Base-by-base conservation (phyloP, 1,284 basidiomycete genomes). In the Lentinula novae-zelandiae region DNA sequence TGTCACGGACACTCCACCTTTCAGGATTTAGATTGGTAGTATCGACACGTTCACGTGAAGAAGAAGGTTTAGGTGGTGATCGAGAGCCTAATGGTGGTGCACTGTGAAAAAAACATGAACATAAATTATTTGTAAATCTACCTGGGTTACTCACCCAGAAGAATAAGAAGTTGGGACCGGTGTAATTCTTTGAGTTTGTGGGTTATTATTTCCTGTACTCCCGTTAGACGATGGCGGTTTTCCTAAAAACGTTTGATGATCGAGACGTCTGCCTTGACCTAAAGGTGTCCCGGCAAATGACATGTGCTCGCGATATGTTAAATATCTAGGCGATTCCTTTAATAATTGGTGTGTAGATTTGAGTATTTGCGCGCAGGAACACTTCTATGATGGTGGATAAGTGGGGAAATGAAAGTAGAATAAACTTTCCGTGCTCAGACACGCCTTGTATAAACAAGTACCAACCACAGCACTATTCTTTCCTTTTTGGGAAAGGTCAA, bases 261-360 rank as follows among this genome's bases (percentile, higher is more conserved):
- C 89, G 71, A 90, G 83, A 78, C 89, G 85, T 82, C 87, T 87
- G 79, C 85, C 86, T 85, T 90, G 87, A 76, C 86, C 87, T 67
- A 91, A 76, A 61, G 89, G 89, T 73, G 89, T 91, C 73, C 85
- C 82, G 73, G 87, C 82, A 84, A 92, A 92, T 75, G 89, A 91
- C 90, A 92, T 92, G 57, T 56, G 55, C 55, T 44, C 34, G 54
- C 58, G 55, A 46, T 46, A 17, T 46, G 8, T 46, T 38, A 38
- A 12, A 38, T 8, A 17, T 27, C 27, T 27, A 5, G 9, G 15
- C 44, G 17, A 46, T 20, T 46, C 44, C 44, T 46, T 46, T 46
- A 20, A 20, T 46, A n/a, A 22, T 17, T 22, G 44, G 17, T 46
- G 44, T 9, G 17, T 9, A 22, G 44, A 20, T 46, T 46, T 9